Evolutionary conservation across 1,139 yeast genomes (phyloP).

Genomic region (Yamadazyma triangularis): DNA sequence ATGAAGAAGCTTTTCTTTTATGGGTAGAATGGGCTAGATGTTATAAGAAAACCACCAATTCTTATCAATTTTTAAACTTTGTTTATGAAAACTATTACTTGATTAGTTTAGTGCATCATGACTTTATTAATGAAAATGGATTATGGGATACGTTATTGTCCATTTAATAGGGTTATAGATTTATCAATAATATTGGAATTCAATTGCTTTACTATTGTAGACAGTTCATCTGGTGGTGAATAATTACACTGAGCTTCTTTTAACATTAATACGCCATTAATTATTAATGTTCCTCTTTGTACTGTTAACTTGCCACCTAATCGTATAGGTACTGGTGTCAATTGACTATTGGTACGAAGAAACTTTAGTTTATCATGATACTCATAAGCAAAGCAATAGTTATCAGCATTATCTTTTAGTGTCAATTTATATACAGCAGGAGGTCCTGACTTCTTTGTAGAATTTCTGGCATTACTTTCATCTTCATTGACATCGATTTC

Average conservation of each 20-base stretch:
- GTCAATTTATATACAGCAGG: conserved; percentile 28
- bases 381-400: conserved; percentile 39
- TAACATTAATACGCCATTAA: conserved; percentile 33
- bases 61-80: conserved; percentile 57
- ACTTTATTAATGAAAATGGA: conserved; percentile 67
- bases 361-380: conserved; percentile 31
- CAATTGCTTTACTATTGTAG: conserved; percentile 20
- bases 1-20: conserved; percentile 86
- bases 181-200: conserved; percentile 25
- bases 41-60: conserved; percentile 52
- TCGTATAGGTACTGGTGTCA: conserved; percentile 31
- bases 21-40: conserved; percentile 92
- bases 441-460: neutral
- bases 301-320: conserved; percentile 36
- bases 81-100: conserved; percentile 64
- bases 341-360: conserved; percentile 17
- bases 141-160: conserved; percentile 65
- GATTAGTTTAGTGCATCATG: conserved; percentile 83
- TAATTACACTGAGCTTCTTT: conserved; percentile 28
- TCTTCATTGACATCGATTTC: conserved; percentile 27
- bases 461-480: conserved; percentile 4
- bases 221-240: conserved; percentile 22
- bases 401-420: conserved; percentile 26
- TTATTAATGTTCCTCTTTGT: conserved; percentile 26
- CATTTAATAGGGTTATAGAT: conserved; percentile 27